These are phyloP conservation scores for Lipomyces starkeyi DNA, from an alignment of 805 yeast genomes.

Conservation along the genomic window DNA sequence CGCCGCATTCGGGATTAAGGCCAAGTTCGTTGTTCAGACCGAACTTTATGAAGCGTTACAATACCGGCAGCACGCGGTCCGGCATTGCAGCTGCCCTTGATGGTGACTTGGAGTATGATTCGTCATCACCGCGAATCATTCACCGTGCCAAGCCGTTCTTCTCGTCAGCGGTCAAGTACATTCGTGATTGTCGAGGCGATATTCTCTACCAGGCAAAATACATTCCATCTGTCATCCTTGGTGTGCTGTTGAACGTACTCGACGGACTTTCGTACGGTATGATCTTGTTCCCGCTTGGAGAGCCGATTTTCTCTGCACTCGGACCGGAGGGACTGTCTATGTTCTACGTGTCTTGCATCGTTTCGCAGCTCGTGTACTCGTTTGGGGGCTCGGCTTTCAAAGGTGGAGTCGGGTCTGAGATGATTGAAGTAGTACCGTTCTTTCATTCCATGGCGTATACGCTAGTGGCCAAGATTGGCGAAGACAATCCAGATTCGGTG, in stretches of 20 bases:
- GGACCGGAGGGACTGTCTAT: conserved; percentile 92
- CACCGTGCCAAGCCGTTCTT: neutral
- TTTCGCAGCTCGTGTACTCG: conserved; percentile 86
- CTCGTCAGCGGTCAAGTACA: neutral
- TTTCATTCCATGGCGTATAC: conserved; percentile 92
- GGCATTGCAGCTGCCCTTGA: neutral
- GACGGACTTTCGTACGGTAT: conserved; percentile 97
- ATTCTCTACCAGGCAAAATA: conserved; percentile 36
- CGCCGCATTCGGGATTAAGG: neutral
- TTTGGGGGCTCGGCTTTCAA: conserved; percentile 89
- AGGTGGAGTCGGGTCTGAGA: conserved; percentile 94
- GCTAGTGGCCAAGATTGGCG: conserved; percentile 64
- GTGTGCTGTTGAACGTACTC: conserved; percentile 80
- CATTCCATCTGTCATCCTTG: conserved; percentile 84
- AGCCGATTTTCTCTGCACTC: conserved; percentile 71
- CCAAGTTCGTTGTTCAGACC: neutral
- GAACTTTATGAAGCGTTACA: neutral
- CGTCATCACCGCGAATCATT: neutral
- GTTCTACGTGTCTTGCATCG: conserved; percentile 91
- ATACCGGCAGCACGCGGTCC: neutral
- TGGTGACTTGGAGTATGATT: neutral
- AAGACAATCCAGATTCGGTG: conserved; percentile 53
- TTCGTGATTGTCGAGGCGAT: neutral
- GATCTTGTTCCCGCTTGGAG: conserved; percentile 94
- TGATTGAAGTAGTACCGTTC: conserved; percentile 99